These are phyloP conservation scores for Colletotrichum nymphaeae DNA, from an alignment of 2,329 filamentous ascomycete species.

Conservation along the genomic window DNA sequence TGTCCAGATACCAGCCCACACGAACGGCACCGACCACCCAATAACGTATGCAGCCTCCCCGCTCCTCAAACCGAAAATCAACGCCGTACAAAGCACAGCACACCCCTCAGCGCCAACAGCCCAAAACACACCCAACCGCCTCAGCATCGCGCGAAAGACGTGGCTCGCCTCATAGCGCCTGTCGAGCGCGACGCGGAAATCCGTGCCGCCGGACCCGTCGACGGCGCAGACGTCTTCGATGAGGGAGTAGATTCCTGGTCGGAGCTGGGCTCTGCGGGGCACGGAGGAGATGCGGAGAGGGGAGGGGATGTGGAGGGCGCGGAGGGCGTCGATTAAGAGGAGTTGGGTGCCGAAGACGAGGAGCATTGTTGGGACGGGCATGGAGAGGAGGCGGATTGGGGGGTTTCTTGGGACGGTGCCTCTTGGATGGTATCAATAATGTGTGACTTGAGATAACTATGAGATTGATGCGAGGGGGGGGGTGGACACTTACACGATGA, in stretches of 20 bases:
- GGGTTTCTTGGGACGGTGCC: conserved; percentile 39
- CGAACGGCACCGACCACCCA: conserved; percentile 41
- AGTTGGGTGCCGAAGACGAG: conserved; percentile 63
- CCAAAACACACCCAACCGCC: conserved; percentile 64
- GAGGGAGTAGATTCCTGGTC: conserved; percentile 64
- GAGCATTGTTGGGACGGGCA: conserved; percentile 62
- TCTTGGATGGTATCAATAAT: not conserved
- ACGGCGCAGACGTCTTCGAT: conserved; percentile 66
- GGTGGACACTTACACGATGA: conserved; percentile 53
- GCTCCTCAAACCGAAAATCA: conserved; percentile 39
- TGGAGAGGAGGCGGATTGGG: conserved; percentile 62
- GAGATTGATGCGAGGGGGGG: not conserved
- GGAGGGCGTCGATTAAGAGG: conserved; percentile 59
- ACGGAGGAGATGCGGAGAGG: conserved; percentile 64
- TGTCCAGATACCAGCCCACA: conserved; percentile 41
- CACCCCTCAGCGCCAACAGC: conserved; percentile 44
- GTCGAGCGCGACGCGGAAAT: conserved; percentile 62
- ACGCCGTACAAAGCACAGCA: conserved; percentile 38
- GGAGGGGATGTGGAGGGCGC: conserved; percentile 54
- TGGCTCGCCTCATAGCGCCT: conserved; percentile 63
- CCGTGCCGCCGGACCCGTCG: conserved; percentile 63
- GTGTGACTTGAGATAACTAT: not conserved
- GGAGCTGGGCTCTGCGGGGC: conserved; percentile 59
- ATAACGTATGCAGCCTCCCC: conserved; percentile 39
- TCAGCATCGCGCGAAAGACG: conserved; percentile 63